Evolutionary conservation across 23 red algal species (phyloP).

Genomic region (Pyropia yezoensis): DNA sequence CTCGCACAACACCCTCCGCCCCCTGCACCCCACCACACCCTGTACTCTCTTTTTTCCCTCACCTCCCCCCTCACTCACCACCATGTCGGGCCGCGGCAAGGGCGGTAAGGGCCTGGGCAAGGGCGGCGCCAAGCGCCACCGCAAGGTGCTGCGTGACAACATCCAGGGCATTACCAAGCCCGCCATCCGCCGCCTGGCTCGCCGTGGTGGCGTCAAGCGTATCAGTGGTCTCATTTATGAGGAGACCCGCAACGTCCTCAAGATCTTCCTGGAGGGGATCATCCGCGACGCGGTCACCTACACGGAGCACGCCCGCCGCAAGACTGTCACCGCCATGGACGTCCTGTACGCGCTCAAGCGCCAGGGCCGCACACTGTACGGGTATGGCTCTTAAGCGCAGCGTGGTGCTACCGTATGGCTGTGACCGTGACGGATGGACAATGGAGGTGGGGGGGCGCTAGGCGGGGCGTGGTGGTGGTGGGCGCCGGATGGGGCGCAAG

Average conservation of each 20-base stretch:
- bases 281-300: slow-evolving; percentile 97
- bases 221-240: slow-evolving; percentile 98
- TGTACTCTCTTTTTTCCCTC: too few species aligned
- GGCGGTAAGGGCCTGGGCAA: slow-evolving; percentile 99
- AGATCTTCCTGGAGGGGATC: slow-evolving; percentile 89
- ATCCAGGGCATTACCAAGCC: slow-evolving; percentile 99
- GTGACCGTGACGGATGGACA: too few species aligned
- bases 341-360: slow-evolving; percentile 97
- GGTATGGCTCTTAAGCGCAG: slow-evolving; percentile 53
- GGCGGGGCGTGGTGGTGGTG: too few species aligned
- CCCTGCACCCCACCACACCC: too few species aligned
- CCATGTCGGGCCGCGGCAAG: slow-evolving; percentile 97
- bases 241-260: slow-evolving; percentile 98
- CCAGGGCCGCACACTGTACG: slow-evolving; percentile 96
- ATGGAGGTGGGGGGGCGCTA: too few species aligned
- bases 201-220: slow-evolving; percentile 99
- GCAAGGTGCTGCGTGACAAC: slow-evolving; percentile 99
- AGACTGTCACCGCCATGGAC: slow-evolving; percentile 97
- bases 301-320: slow-evolving; percentile 97
- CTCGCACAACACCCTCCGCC: too few species aligned
- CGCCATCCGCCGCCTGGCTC: slow-evolving; percentile 93
- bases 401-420: too few species aligned
- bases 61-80: slow-evolving; percentile 6
- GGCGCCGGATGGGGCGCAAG: too few species aligned
- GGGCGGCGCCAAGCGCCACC: slow-evolving; percentile 99